phyloP scores from a whole-genome alignment of 371 early-diverging fungal species.

The Mucor saturninus region DNA sequence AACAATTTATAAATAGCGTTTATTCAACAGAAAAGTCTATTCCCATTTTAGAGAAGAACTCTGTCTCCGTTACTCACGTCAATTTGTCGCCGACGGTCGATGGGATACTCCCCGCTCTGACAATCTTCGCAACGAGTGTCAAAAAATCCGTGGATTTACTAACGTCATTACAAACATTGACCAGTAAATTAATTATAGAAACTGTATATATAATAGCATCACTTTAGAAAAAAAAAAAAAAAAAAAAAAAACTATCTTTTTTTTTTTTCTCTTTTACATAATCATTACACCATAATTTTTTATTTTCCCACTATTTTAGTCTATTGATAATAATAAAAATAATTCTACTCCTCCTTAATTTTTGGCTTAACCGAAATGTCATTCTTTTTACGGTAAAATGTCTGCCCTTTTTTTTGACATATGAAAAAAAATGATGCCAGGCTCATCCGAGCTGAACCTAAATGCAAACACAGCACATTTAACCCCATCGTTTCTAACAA shows the following conservation, averaged over 20 bases:
- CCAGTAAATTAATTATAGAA: not conserved
- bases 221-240: not conserved
- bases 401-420: too few relatives aligned
- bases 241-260: not conserved
- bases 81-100: conserved; percentile 54
- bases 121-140: conserved; percentile 59
- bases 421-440: too few relatives aligned
- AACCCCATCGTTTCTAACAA: too few relatives aligned
- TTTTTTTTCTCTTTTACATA: not conserved
- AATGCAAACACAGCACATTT: too few relatives aligned
- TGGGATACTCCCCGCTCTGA: conserved; percentile 52
- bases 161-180: conserved; percentile 17
- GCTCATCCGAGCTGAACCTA: too few relatives aligned
- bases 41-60: conserved; percentile 68
- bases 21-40: conserved; percentile 65
- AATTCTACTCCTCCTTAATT: too few relatives aligned
- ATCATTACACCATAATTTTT: too few relatives aligned
- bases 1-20: conserved; percentile 48
- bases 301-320: too few relatives aligned
- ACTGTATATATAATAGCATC: too few relatives aligned
- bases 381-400: too few relatives aligned
- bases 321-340: too few relatives aligned
- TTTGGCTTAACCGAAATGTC: too few relatives aligned
- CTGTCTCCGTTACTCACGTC: conserved; percentile 64
- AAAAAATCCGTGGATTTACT: conserved; percentile 53